These are phyloP conservation scores for Cladorrhinum samala DNA, from an alignment of 495 filamentous ascomycete species.

Conservation along the genomic window DNA sequence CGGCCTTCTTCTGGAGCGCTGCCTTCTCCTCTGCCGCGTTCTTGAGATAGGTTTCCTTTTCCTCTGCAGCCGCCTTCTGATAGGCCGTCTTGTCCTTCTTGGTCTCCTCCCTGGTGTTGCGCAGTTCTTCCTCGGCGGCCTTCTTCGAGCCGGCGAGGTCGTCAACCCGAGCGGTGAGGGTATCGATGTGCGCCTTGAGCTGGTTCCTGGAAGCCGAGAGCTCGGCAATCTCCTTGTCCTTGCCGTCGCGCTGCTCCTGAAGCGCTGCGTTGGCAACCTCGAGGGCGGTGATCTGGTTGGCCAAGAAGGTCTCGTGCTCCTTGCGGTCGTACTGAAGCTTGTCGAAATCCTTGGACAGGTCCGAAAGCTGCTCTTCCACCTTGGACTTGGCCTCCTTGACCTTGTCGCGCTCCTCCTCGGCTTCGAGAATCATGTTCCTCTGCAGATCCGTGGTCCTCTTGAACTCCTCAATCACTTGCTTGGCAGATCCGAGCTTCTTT, in stretches of 20 bases:
- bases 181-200: conserved; percentile 15
- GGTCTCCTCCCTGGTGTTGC: conserved; percentile 13
- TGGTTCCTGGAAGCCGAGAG: conserved; percentile 22
- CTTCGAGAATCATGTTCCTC: conserved; percentile 31
- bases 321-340: conserved; percentile 30
- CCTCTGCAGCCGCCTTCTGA: conserved; percentile 10
- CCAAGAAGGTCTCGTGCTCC: conserved; percentile 31
- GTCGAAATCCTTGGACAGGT: conserved; percentile 30
- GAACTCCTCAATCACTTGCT: conserved; percentile 35
- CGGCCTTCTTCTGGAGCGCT: conserved; percentile 9
- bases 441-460: conserved; percentile 31
- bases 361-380: conserved; percentile 25
- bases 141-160: conserved; percentile 17
- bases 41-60: conserved; percentile 11
- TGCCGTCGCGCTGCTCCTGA: conserved; percentile 30
- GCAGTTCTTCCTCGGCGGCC: conserved; percentile 17
- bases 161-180: conserved; percentile 10
- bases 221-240: conserved; percentile 33
- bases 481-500: conserved; percentile 31
- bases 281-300: conserved; percentile 32
- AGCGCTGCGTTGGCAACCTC: conserved; percentile 29
- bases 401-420: conserved; percentile 36
- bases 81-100: conserved; percentile 20
- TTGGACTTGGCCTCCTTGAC: conserved; percentile 26
- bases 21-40: conserved; percentile 7